Base-by-base conservation (phyloP, 1,284 basidiomycete genomes). In the Tilletia caries region DNA sequence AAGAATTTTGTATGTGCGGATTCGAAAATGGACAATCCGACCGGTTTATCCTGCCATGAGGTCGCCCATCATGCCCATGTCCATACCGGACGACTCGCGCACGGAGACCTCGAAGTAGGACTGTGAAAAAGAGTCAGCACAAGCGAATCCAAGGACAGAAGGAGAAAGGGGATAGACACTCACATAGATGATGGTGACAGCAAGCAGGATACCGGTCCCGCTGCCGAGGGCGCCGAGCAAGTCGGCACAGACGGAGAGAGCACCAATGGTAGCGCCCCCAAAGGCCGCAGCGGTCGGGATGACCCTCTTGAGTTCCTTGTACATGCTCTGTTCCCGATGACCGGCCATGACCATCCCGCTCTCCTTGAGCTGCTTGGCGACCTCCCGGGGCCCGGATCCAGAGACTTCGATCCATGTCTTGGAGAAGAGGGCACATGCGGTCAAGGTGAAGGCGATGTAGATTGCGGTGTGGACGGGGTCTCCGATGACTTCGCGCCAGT, bases 401-500 rank as follows among this genome's bases (percentile, higher is more conserved):
- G 93, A 97, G 46, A 98, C 93, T 82, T 98, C 95, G 80, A 98
- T 98, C 95, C 95, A 98, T 3, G 95, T 96, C 88, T 98, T 98
- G 84, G 92, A 95, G 87, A 98, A 98, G 77, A 98, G 87, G 15
- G 95, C 95, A 83, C 95, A 98, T 15, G 93, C 93, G 41, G 91
- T 90, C 71, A 95, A 87, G 85, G 95, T 96, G 86, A 98, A 98
- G 5, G 89, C 86, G 81, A 98, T 90, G 86, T 98, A 97, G 79
- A 97, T 86, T 44, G 89, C 86, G 0, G 93, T 95, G 86, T 98
- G 96, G 81, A 98, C 89, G 2, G 95, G 95, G 84, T 98, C 95
- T 67, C 91, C 85, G 70, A 97, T 86, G 8, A 92, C 92, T 70
- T 91, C 91, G 76, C 88, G 91, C 83, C 98, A 87, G 27, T 91